Percentiles rank a stretch among this genome's conserved stretches.
These are phyloP conservation scores for Fusarium mexicanum DNA, from an alignment of 2,329 filamentous ascomycete genomes.

Conservation along the genomic window DNA sequence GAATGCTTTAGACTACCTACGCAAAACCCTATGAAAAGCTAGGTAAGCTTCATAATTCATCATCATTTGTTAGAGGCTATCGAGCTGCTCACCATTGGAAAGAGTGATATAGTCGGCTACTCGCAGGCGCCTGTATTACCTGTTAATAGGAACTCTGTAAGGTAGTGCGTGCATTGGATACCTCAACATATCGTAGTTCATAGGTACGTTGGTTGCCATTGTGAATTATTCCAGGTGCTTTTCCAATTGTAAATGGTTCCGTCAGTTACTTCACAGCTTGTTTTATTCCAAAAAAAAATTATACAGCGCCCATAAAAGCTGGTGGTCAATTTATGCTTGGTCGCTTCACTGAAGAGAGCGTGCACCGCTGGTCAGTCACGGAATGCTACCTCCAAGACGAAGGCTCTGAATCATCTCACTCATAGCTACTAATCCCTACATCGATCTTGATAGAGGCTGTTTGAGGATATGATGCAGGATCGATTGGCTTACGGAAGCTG, in stretches of 20 bases:
- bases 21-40: background rate
- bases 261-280: background rate
- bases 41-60: fast-evolving
- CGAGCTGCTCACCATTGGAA: background rate
- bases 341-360: fast-evolving
- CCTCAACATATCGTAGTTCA: background rate
- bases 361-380: background rate
- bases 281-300: background rate
- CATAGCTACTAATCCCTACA: background rate
- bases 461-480: background rate
- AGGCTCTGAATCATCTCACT: background rate
- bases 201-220: background rate
- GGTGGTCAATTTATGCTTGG: background rate
- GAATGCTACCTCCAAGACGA: background rate
- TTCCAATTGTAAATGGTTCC: background rate
- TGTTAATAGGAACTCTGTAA: background rate
- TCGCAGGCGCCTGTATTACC: background rate
- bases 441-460: background rate
- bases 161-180: fast-evolving
- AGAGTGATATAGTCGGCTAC: background rate
- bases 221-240: background rate
- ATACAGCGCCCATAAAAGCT: background rate
- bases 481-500: background rate
- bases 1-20: background rate
- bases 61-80: background rate